Evolutionary conservation across 768 basidiomycete species (phyloP).

Genomic region (Lactarius vividus): DNA sequence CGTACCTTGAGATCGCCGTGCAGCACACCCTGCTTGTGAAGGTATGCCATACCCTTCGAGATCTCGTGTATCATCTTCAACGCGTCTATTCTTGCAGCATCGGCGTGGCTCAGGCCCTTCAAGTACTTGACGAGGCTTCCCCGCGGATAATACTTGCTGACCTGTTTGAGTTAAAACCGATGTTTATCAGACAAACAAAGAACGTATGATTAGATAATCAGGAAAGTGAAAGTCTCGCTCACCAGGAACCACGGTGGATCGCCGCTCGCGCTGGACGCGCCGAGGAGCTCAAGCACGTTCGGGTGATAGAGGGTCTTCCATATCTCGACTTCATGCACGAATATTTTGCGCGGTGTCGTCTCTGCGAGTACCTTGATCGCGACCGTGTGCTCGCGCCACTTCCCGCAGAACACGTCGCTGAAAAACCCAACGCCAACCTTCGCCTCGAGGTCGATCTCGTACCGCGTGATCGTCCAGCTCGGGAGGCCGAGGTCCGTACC

Average conservation of each 20-base stretch:
- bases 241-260: conserved; percentile 72
- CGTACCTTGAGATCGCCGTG: conserved; percentile 81
- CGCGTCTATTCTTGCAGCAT: conserved; percentile 42
- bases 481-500: conserved; percentile 42
- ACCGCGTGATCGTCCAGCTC: conserved; percentile 77
- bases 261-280: conserved; percentile 68
- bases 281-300: conserved; percentile 70
- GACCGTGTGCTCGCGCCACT: conserved; percentile 63
- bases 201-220: conserved; percentile 26
- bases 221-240: background rate
- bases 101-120: conserved; percentile 33
- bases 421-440: conserved; percentile 74
- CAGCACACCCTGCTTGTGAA: conserved; percentile 64
- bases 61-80: conserved; percentile 69
- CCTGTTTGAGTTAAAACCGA: conserved; percentile 29
- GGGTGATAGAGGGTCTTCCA: conserved; percentile 70
- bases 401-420: conserved; percentile 74
- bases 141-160: conserved; percentile 67
- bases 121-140: conserved; percentile 64
- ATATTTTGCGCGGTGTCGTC: conserved; percentile 58
- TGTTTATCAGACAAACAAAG: background rate
- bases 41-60: conserved; percentile 77
- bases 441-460: conserved; percentile 69
- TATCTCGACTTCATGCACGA: conserved; percentile 64
- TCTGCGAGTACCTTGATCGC: conserved; percentile 72